Base-by-base conservation (phyloP, 371 early-diverging fungal species). In the Nematocida sp. region DNA sequence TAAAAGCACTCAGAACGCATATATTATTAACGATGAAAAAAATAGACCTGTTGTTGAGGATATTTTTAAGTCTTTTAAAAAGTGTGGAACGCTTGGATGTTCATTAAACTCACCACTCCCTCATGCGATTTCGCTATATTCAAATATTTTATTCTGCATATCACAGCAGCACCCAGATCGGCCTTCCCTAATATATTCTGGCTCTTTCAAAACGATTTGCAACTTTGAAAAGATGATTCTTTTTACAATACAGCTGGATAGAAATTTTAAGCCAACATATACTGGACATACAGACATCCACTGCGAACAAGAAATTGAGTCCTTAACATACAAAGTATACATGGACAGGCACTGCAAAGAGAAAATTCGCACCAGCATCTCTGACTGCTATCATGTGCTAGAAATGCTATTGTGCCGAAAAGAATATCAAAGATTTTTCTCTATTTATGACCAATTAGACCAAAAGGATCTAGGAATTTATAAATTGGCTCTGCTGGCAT, bases 221-320 rank as follows among this genome's bases (percentile, higher is more conserved):
- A 33, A 42, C 9, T 78, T 78, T 78, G 80, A 78, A 40, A 27
- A 42, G 25, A 23, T 11, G 7, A 45, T 78, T 25, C 52, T 62
- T 9, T 25, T 62, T 25, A 42, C 62, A n/a, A 25, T 62, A 4
- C 62, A 62, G 20, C 4, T 62, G 1, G 62, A 62, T 42, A 23
- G 62, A 13, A 62, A 9, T 13, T 62, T 62, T 20, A 62, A 42
- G 62, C 62, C 62, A 4, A 25, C 42, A 25, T 25, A 9, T 20
- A 25, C 25, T 0, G 62, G 62, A 44, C 9, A 20, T 23, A 11
- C 83, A 15, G 75, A 84, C 23, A 55, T 85, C 7, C 58, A 80
- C 66, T 85, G 86, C 62, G 86, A 85, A 61, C 86, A 85, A 47
- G 86, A 85, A 23, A 72, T 85, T 11, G 86, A 85, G 54, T 84